phyloP scores from a whole-genome alignment of 1,139 yeast species.

The Nadsonia starkeyi-henricii region DNA sequence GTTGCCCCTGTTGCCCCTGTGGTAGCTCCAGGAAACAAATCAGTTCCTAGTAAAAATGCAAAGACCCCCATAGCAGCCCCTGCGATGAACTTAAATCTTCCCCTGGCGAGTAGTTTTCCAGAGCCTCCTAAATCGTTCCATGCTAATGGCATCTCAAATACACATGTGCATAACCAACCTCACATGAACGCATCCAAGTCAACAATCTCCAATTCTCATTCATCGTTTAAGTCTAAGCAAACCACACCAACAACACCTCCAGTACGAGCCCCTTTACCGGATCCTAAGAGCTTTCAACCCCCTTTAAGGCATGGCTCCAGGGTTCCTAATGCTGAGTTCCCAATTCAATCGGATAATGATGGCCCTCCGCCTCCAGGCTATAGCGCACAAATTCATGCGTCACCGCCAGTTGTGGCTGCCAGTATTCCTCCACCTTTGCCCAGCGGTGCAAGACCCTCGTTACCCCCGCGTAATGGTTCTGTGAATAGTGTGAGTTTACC shows the following conservation, averaged over 20 bases:
- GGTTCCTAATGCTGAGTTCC: neutral
- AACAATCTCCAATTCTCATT: neutral
- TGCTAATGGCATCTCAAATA: neutral
- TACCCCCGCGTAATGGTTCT: neutral
- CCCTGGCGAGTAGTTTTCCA: constrained; percentile 6
- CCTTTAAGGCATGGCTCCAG: neutral
- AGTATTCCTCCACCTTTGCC: neutral
- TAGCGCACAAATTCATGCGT: too few species aligned
- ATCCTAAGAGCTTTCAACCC: neutral
- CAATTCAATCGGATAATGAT: neutral
- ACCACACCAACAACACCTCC: neutral
- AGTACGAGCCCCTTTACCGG: constrained; percentile 3
- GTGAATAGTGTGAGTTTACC: constrained; percentile 4
- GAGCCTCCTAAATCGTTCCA: constrained; percentile 2
- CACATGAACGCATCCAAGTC: neutral
- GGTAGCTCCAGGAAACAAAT: too few species aligned
- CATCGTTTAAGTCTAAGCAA: too few species aligned
- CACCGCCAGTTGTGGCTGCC: too few species aligned
- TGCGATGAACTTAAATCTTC: constrained; percentile 5
- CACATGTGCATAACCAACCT: neutral
- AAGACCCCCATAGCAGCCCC: constrained; percentile 2
- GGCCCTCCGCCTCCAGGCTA: neutral
- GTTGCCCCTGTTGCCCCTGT: too few species aligned
- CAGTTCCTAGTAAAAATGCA: too few species aligned
- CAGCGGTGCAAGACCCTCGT: neutral